Base-by-base conservation (phyloP, 345 rosid species). In the Gossypium longicalyx region DNA sequence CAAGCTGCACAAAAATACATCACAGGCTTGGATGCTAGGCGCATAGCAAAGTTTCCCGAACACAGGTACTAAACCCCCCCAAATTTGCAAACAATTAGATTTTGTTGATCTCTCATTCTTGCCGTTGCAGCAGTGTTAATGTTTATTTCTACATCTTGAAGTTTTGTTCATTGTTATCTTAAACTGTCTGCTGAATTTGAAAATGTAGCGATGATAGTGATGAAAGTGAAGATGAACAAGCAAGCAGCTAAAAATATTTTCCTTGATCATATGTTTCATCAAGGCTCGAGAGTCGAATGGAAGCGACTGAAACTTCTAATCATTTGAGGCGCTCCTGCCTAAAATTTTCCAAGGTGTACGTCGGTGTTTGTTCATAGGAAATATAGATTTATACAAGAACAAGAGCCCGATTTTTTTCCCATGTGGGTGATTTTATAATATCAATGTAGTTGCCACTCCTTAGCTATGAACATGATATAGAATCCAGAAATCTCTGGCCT, bases 1-100 rank as follows among this genome's bases (percentile, higher is more conserved):
- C 96, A 89, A 80, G 86, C 89, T 34, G 91, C 97, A 48, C 97
- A 95, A 78, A 95, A 90, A 78, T 95, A 85, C 64, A 95, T 95
- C n/a, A 90, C 98, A 16, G 97, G 99, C 75, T 82, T 95, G 84
- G 99, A 95, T 82, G 98, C 99, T 20, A 90, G 98, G 76, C 85
- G 97, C 60, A 85, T 95, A 63, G 76, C 99, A 20, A 95, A 95
- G 79, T 81, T 81, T 45, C 82, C 89, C 27, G 97, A 95, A 49
- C 80, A 84, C 20, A 93, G 99, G 99, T 48, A 67, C 13, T 12
- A 34, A 34, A 0, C 10, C 65, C 12, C 48, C 13, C 2, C 15
- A 11, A 41, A 27, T 61, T 27, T 2, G 41, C 12, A 1, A 47
- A 11, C 34, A 44, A 11, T 44, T 44, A 47, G 43, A 6, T 60